Evolutionary conservation across 352 stramenopile species (phyloP).

Genomic region (Phytophthora macrochlamydospora): DNA sequence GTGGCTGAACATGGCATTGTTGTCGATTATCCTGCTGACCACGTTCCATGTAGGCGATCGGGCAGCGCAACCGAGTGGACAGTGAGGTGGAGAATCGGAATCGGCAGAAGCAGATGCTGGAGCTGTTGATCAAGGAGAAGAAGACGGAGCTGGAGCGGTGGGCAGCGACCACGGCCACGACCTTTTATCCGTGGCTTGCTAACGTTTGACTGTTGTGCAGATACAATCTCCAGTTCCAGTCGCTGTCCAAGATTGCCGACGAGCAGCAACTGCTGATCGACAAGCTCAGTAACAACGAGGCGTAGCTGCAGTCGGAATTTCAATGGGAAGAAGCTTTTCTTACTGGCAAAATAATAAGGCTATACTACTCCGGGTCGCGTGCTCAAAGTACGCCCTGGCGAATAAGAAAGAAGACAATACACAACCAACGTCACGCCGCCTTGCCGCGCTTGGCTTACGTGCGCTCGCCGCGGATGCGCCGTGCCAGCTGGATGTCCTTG

Average conservation of each 20-base stretch:
- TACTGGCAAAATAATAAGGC: conserved; percentile 52
- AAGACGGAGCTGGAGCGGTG: conserved; percentile 81
- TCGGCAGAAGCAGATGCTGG: conserved; percentile 80
- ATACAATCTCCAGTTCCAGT: conserved; percentile 82
- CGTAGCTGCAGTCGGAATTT: conserved; percentile 30
- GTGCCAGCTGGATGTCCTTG: conserved; percentile 96
- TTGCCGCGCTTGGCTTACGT: conserved; percentile 44
- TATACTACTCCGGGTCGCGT: conserved; percentile 41
- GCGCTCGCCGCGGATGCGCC: conserved; percentile 92
- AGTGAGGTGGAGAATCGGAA: conserved; percentile 85
- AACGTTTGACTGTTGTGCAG: conserved; percentile 33
- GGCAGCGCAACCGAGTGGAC: conserved; percentile 80
- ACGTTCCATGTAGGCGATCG: conserved; percentile 59
- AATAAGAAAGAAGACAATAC: conserved; percentile 31
- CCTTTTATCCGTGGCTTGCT: conserved; percentile 1
- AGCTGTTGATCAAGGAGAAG: conserved; percentile 84
- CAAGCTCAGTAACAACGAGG: conserved; percentile 89
- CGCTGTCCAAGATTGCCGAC: conserved; percentile 76
- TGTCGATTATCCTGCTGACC: background rate
- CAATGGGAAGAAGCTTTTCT: conserved; percentile 25
- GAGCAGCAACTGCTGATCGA: conserved; percentile 85
- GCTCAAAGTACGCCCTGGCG: conserved; percentile 38
- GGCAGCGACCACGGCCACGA: background rate
- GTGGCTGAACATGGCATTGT: background rate
- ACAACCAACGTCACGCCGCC: background rate